Evolutionary conservation across 345 rosid species (phyloP).

Genomic region (Citrus maxima): DNA sequence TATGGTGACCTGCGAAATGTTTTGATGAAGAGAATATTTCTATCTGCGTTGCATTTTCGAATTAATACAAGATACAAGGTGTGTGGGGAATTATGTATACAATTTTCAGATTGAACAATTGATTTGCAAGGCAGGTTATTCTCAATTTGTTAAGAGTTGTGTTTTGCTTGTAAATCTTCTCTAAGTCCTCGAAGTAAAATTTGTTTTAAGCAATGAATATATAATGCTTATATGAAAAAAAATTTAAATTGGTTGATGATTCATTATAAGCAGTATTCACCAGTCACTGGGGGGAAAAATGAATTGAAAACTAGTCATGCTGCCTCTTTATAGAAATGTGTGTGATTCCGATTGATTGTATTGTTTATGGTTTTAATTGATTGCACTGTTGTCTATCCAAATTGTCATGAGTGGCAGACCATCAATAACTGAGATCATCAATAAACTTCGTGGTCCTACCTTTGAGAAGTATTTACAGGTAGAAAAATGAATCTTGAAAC

Average conservation of each 20-base stretch:
- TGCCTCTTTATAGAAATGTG: not conserved
- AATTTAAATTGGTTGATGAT: not conserved
- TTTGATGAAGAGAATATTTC: constrained; percentile 96
- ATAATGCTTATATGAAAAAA: not conserved
- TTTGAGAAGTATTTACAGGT: not conserved
- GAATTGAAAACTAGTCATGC: not conserved
- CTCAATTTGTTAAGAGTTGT: not conserved
- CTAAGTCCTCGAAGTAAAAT: not conserved
- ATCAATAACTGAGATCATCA: not conserved
- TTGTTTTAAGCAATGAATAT: not conserved
- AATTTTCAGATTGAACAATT: not conserved
- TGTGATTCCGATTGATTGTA: not conserved
- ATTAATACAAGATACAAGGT: constrained; percentile 99
- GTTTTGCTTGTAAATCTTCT: not conserved
- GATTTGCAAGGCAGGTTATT: not conserved
- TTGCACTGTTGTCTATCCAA: not conserved
- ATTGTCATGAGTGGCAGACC: not conserved
- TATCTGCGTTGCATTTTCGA: constrained; percentile 97
- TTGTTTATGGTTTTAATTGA: not conserved
- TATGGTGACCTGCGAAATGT: constrained; percentile 91
- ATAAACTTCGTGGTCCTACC: not conserved
- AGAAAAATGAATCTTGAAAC: not conserved
- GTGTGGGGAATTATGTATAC: constrained; percentile 6
- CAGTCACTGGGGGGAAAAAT: not conserved
- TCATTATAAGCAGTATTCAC: not conserved